These are phyloP conservation scores for Colletotrichum filicis DNA, from an alignment of 2,329 filamentous ascomycete species.

Conservation along the genomic window DNA sequence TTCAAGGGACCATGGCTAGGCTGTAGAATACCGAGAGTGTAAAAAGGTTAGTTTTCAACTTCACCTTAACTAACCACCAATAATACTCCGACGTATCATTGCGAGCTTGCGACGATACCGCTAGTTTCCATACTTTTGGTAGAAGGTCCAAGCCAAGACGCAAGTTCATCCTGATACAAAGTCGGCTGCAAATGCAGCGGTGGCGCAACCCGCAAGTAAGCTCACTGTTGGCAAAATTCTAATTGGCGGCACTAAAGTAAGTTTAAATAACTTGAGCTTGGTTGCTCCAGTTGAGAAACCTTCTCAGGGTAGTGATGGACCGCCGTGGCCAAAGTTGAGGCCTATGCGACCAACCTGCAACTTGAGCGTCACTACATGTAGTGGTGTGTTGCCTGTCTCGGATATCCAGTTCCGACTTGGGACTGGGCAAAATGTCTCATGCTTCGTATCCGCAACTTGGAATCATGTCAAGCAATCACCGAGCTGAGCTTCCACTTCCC, in stretches of 20 bases:
- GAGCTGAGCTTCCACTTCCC: background rate
- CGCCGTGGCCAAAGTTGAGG: no score
- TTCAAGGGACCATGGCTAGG: no score
- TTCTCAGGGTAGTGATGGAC: background rate
- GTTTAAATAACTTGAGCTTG: background rate
- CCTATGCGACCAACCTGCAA: background rate
- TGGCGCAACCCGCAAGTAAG: background rate
- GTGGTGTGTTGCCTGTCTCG: background rate
- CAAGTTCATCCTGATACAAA: background rate
- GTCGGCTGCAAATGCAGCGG: background rate
- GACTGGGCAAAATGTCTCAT: background rate
- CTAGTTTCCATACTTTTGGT: background rate
- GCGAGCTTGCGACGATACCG: background rate
- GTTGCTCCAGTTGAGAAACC: background rate
- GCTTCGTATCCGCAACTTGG: background rate
- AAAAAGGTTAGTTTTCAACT: no score
- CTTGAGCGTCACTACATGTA: background rate
- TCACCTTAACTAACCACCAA: no score
- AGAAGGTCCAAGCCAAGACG: background rate
- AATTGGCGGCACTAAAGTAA: background rate
- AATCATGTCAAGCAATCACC: background rate
- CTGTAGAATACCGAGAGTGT: no score
- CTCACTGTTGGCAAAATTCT: background rate
- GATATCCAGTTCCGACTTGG: background rate
- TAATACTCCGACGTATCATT: background rate